These are phyloP conservation scores for Rhizopogon vulgaris DNA, from an alignment of 768 basidiomycete species.

Conservation along the genomic window DNA sequence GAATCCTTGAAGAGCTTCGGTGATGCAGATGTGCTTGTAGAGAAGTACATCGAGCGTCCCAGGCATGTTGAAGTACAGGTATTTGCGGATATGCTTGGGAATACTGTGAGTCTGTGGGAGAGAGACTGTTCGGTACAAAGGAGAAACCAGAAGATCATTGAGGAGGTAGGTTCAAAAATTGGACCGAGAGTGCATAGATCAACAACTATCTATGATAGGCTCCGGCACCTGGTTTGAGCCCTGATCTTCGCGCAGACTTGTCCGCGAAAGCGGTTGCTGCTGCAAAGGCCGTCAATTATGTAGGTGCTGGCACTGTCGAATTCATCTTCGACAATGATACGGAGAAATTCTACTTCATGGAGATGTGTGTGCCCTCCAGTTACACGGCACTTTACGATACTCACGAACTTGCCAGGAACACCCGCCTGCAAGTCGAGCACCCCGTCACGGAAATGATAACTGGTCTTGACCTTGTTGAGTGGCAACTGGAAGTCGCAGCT, in stretches of 20 bases:
- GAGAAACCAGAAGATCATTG: slow-evolving; percentile 93
- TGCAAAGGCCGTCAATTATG: slow-evolving; percentile 87
- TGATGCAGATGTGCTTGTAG: slow-evolving; percentile 79
- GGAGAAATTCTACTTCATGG: slow-evolving; percentile 88
- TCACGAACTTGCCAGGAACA: slow-evolving; percentile 50
- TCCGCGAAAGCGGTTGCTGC: slow-evolving; percentile 87
- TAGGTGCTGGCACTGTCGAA: slow-evolving; percentile 92
- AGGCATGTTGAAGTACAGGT: slow-evolving; percentile 94
- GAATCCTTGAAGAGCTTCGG: slow-evolving; percentile 87
- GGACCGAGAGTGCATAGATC: not conserved
- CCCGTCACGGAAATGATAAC: slow-evolving; percentile 96
- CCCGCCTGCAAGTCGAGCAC: slow-evolving; percentile 82
- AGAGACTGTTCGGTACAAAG: slow-evolving; percentile 89
- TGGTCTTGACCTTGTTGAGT: slow-evolving; percentile 89
- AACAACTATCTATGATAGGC: slow-evolving; percentile 41
- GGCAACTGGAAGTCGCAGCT: slow-evolving; percentile 90
- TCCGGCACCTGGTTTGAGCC: slow-evolving; percentile 82
- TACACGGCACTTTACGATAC: not conserved
- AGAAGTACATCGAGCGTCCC: slow-evolving; percentile 83
- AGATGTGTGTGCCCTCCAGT: slow-evolving; percentile 54
- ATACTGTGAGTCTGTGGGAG: slow-evolving; percentile 91
- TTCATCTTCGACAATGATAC: slow-evolving; percentile 96
- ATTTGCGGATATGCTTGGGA: slow-evolving; percentile 79
- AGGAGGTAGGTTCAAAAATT: slow-evolving; percentile 48
- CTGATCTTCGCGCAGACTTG: slow-evolving; percentile 73